Conservation (phyloP, 768 basidiomycete genomes). For the Pulveroboletus sp. region DNA sequence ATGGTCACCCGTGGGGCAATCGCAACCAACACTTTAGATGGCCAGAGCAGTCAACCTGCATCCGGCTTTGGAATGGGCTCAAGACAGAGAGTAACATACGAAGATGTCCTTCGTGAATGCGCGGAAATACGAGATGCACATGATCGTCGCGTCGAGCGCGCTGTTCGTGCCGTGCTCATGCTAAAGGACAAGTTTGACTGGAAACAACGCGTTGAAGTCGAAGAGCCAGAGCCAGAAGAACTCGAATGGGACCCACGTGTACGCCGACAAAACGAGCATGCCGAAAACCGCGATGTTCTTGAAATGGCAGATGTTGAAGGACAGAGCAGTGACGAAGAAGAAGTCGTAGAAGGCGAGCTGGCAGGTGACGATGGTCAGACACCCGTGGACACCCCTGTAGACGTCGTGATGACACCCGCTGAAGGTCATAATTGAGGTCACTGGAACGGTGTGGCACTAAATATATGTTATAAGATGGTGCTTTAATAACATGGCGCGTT, state of each 20-base stretch:
- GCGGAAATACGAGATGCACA: constrained; percentile 63
- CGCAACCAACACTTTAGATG: constrained; percentile 43
- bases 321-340: constrained; percentile 37
- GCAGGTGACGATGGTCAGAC: constrained; percentile 28
- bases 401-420: constrained; percentile 19
- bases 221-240: constrained; percentile 76
- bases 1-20: constrained; percentile 55
- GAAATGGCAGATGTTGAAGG: constrained; percentile 28
- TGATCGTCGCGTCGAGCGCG: constrained; percentile 71
- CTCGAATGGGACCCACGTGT: constrained; percentile 62
- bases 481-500: constrained; percentile 33
- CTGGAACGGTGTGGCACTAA: neutral
- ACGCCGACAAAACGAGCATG: constrained; percentile 15
- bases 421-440: constrained; percentile 1
- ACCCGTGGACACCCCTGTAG: constrained; percentile 18
- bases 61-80: constrained; percentile 20
- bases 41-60: constrained; percentile 26
- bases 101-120: constrained; percentile 65
- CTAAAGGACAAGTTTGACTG: constrained; percentile 77
- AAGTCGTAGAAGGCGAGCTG: constrained; percentile 33
- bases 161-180: constrained; percentile 74
- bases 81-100: constrained; percentile 33
- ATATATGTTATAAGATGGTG: neutral
- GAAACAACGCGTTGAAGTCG: constrained; percentile 75
- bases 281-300: constrained; percentile 2